phyloP scores from a whole-genome alignment of 139 green algal species.

The Microglena sp. region DNA sequence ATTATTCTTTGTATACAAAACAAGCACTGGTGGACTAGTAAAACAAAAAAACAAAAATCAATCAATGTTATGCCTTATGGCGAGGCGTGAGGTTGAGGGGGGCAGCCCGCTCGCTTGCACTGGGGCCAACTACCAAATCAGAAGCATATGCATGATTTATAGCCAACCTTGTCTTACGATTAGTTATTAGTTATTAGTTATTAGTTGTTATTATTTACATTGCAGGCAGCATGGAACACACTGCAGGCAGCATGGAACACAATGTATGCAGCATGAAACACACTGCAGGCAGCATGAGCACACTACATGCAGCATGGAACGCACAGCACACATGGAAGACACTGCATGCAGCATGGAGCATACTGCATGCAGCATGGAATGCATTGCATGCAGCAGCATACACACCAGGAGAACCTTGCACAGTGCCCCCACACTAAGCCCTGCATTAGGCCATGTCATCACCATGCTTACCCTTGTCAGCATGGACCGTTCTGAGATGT shows the following conservation, averaged over 20 bases:
- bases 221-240: no score
- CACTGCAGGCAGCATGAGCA: not conserved
- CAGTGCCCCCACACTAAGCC: conserved; percentile 7
- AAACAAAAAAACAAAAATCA: no score
- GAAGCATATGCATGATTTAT: no score
- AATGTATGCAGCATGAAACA: not conserved
- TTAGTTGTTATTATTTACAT: no score
- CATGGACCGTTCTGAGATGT: conserved; percentile 21
- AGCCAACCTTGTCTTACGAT: no score
- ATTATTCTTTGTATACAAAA: no score
- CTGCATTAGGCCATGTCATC: not conserved
- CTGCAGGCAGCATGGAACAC: not conserved
- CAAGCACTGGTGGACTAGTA: no score
- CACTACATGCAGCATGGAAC: not conserved
- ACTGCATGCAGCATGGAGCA: not conserved
- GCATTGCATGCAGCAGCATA: not conserved
- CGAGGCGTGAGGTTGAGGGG: no score
- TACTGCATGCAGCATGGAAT: not conserved
- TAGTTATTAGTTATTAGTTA: no score
- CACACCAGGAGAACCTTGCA: not conserved
- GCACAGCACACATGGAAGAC: not conserved
- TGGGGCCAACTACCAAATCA: no score
- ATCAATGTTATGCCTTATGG: no score
- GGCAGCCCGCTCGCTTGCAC: no score
- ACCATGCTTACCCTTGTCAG: not conserved